Percentiles rank a stretch among this genome's conserved stretches.
These are phyloP conservation scores for Ophiocordyceps polyrhachis-furcata DNA, from an alignment of 2,329 filamentous ascomycete genomes.

Conservation along the genomic window DNA sequence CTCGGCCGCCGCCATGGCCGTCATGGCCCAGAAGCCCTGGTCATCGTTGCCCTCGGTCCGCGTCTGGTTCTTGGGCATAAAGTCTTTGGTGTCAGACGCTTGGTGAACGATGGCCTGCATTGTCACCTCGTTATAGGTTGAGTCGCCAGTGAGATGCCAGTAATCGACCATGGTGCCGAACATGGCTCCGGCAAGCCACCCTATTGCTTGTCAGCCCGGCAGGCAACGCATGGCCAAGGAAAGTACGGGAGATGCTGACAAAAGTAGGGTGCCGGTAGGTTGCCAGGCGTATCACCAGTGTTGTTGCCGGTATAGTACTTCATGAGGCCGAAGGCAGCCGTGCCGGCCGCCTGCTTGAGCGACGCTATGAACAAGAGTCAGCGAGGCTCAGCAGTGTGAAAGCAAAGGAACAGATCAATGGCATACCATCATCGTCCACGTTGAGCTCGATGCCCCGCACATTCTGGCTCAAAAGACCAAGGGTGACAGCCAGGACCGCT, in stretches of 20 bases:
- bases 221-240: neutral
- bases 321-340: slow-evolving; percentile 27
- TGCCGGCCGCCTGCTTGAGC: slow-evolving; percentile 27
- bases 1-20: slow-evolving; percentile 62
- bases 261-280: slow-evolving; percentile 42
- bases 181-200: slow-evolving; percentile 58
- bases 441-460: slow-evolving; percentile 13
- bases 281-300: slow-evolving; percentile 37
- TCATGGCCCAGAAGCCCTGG: slow-evolving; percentile 73
- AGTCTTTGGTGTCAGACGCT: slow-evolving; percentile 37
- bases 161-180: slow-evolving; percentile 56
- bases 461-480: slow-evolving; percentile 3
- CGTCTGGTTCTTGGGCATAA: slow-evolving; percentile 49
- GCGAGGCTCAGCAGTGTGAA: neutral
- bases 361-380: slow-evolving; percentile 18
- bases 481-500: slow-evolving; percentile 2
- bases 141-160: slow-evolving; percentile 50
- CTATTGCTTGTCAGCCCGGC: slow-evolving; percentile 9
- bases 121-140: slow-evolving; percentile 41
- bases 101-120: slow-evolving; percentile 42
- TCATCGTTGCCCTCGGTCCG: slow-evolving; percentile 50
- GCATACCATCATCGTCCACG: slow-evolving; percentile 14
- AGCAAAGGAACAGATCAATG: neutral
- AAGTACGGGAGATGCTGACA: slow-evolving; percentile 27
- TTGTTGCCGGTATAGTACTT: slow-evolving; percentile 38